phyloP scores from a whole-genome alignment of 345 rosid species.

The Syzygium grande region DNA sequence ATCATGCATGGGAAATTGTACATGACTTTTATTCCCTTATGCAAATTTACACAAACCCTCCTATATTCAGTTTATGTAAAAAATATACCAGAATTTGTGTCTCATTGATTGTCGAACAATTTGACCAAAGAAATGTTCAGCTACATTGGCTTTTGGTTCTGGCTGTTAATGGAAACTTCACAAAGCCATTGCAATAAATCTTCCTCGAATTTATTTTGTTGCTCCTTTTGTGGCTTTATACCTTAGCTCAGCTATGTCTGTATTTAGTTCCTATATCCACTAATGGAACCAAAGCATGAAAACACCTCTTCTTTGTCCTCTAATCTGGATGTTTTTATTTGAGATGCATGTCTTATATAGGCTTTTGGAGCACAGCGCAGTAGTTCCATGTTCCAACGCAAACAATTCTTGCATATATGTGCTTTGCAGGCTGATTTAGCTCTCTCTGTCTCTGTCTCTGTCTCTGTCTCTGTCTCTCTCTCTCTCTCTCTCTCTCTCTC shows the following conservation, averaged over 20 bases:
- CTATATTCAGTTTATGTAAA: not conserved
- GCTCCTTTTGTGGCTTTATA: not conserved
- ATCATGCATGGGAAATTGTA: not conserved
- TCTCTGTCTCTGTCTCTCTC: too few species aligned
- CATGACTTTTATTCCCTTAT: not conserved
- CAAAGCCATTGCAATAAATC: not conserved
- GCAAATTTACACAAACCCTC: not conserved
- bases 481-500: not conserved
- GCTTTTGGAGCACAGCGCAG: not conserved
- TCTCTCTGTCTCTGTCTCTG: too few species aligned
- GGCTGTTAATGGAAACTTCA: not conserved
- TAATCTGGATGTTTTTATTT: not conserved
- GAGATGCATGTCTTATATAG: not conserved
- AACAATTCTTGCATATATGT: not conserved
- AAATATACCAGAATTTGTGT: not conserved
- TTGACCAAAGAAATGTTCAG: not conserved
- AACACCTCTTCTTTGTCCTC: not conserved
- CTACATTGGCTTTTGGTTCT: not conserved
- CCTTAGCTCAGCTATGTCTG: not conserved
- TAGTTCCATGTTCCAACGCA: not conserved
- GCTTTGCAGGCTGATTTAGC: not conserved
- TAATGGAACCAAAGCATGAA: not conserved
- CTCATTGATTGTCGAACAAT: not conserved
- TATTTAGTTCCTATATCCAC: not conserved
- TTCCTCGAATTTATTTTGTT: not conserved